Conservation (phyloP, 1,139 yeast genomes). For the Pichia sp. region DNA sequence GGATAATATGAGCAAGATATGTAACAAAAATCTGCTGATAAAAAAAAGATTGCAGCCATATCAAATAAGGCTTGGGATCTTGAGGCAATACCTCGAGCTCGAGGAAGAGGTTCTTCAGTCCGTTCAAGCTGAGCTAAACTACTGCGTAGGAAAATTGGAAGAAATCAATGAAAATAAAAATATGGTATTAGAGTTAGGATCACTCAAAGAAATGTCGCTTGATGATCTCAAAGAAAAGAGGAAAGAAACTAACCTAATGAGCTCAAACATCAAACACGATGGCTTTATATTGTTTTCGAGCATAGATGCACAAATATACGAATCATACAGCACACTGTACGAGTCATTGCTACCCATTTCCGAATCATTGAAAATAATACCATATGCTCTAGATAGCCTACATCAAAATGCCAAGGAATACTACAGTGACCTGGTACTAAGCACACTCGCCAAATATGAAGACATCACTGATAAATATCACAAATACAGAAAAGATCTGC, state of each 20-base stretch:
- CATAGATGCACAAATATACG: constrained; percentile 26
- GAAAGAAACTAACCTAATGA: constrained; percentile 25
- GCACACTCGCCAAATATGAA: constrained; percentile 35
- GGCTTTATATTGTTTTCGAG: constrained; percentile 8
- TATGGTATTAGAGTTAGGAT: constrained; percentile 25
- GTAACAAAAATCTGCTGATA: constrained; percentile 36
- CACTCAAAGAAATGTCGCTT: constrained; percentile 3
- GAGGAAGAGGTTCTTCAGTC: constrained; percentile 44
- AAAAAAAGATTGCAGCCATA: constrained; percentile 33
- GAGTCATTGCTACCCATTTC: constrained; percentile 41
- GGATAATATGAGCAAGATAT: constrained; percentile 37
- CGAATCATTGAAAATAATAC: constrained; percentile 56
- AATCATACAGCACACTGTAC: constrained; percentile 29
- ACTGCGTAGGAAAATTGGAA: constrained; percentile 29
- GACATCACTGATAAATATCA: constrained; percentile 36
- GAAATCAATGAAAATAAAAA: constrained; percentile 34
- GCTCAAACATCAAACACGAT: constrained; percentile 1
- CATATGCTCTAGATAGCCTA: constrained; percentile 44
- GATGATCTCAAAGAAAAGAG: constrained; percentile 25
- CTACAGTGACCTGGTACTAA: constrained; percentile 31
- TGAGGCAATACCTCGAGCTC: constrained; percentile 54
- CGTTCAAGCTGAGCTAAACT: constrained; percentile 43
- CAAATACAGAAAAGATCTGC: constrained; percentile 34
- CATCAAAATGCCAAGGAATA: constrained; percentile 27
- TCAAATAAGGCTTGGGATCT: constrained; percentile 43